These are phyloP conservation scores for Carex myosuroides DNA, from an alignment of 176 grass and related monocot species.

Conservation along the genomic window DNA sequence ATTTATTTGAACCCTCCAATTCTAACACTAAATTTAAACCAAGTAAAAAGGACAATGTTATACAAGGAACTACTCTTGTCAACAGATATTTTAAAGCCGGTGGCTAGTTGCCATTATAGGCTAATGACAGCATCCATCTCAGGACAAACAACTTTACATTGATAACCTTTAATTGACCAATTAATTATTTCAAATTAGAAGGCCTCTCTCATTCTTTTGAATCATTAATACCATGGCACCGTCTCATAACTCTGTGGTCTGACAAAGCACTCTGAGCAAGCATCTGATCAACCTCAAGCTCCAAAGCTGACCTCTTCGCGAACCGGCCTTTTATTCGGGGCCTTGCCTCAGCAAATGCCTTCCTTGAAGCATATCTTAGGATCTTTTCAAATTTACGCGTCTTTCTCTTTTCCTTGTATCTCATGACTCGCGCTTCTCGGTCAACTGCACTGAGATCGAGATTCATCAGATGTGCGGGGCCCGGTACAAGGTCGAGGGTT, in stretches of 20 bases:
- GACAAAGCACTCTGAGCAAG: constrained; percentile 36
- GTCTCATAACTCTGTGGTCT: constrained; percentile 35
- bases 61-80: not conserved
- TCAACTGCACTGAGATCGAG: constrained; percentile 40
- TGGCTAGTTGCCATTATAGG: constrained; percentile 1
- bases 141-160: not conserved
- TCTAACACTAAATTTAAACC: not conserved
- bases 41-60: not conserved
- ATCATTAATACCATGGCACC: constrained; percentile 38
- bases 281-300: constrained; percentile 51
- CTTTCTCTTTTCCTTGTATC: constrained; percentile 85
- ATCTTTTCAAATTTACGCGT: constrained; percentile 64
- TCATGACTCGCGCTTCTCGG: constrained; percentile 59
- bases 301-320: constrained; percentile 45
- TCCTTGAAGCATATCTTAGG: constrained; percentile 58
- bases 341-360: constrained; percentile 45
- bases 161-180: not conserved
- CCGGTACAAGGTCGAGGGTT: constrained; percentile 28
- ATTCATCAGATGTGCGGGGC: constrained; percentile 31
- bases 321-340: constrained; percentile 57
- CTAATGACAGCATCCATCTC: not conserved
- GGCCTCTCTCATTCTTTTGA: not conserved
- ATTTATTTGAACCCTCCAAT: not conserved
- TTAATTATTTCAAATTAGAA: not conserved
- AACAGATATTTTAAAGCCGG: not conserved